Evolutionary conservation across 176 grass and related monocot species (phyloP).

Genomic region (Triticum aestivum): IWGSC_CS_RefSeq_v2.1 NC_057809.1:409616145-409616644

Average conservation of each 20-base stretch:
- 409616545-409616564: background rate
- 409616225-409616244: conserved; percentile 75
- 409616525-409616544: background rate
- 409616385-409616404: background rate
- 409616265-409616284: conserved; percentile 34
- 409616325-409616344: background rate
- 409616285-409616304: background rate
- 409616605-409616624: background rate
- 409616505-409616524: background rate
- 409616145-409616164: conserved; percentile 47
- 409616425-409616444: background rate
- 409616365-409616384: background rate
- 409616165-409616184: conserved; percentile 81
- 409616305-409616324: background rate
- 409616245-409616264: conserved; percentile 59
- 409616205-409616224: conserved; percentile 87
- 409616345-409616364: background rate
- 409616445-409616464: background rate
- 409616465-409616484: background rate
- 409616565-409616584: background rate
- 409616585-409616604: background rate
- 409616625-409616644: background rate
- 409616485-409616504: background rate
- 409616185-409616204: conserved; percentile 76
- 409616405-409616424: background rate